phyloP scores from a whole-genome alignment of 2,329 filamentous ascomycete genomes.

The Myriosclerotinia scirpicola region DNA sequence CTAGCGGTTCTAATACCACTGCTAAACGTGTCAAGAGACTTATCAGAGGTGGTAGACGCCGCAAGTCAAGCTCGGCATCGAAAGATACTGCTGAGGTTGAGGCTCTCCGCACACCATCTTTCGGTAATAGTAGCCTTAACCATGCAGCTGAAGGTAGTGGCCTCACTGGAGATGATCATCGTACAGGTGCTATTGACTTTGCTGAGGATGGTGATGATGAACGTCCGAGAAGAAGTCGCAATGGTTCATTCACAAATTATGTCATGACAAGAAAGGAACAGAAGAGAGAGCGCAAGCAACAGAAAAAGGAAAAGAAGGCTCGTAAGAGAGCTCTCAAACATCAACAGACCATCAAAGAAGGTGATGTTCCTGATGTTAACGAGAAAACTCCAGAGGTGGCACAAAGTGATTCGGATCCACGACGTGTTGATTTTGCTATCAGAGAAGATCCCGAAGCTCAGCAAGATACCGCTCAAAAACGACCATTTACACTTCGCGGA shows the following conservation, averaged over 20 bases:
- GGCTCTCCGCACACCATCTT: constrained; percentile 47
- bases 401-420: constrained; percentile 45
- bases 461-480: constrained; percentile 33
- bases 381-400: constrained; percentile 30
- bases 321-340: constrained; percentile 33
- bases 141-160: constrained; percentile 30
- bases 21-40: constrained; percentile 74
- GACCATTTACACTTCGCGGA: constrained; percentile 57
- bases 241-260: constrained; percentile 33
- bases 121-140: constrained; percentile 36
- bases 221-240: constrained; percentile 38
- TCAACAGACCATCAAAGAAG: constrained; percentile 32
- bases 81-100: constrained; percentile 51
- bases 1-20: constrained; percentile 68
- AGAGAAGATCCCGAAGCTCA: constrained; percentile 36
- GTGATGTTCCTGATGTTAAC: constrained; percentile 21
- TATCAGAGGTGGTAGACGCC: constrained; percentile 61
- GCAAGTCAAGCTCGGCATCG: constrained; percentile 74
- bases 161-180: constrained; percentile 35
- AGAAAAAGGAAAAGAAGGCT: constrained; percentile 39
- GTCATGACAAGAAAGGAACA: constrained; percentile 39
- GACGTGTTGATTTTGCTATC: constrained; percentile 60
- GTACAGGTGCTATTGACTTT: constrained; percentile 45
- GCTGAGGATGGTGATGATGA: constrained; percentile 56
- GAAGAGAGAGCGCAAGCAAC: constrained; percentile 44